These are phyloP conservation scores for Amoeboaphelidium protococcarum DNA, from an alignment of 371 early-diverging fungal genomes.

Conservation along the genomic window DNA sequence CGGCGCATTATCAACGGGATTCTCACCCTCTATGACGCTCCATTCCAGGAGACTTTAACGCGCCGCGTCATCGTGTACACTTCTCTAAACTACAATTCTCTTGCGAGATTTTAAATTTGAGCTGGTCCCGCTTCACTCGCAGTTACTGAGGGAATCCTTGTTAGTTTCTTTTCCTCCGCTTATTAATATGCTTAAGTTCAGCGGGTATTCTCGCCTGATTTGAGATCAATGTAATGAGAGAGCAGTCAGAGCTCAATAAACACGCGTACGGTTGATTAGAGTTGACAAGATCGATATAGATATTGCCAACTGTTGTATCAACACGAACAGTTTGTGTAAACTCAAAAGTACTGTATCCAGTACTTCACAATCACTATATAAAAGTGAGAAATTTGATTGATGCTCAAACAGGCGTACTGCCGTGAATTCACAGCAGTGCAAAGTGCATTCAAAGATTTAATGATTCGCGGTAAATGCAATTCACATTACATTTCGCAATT, in stretches of 20 bases:
- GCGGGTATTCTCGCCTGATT: conserved; percentile 27
- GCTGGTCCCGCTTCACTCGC: conserved; percentile 32
- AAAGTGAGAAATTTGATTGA: too few species aligned
- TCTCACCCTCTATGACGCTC: conserved; percentile 4
- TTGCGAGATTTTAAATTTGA: conserved; percentile 21
- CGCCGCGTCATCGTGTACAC: conserved; percentile 10
- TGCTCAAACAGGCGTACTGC: too few species aligned
- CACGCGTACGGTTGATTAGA: too few species aligned
- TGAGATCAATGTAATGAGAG: too few species aligned
- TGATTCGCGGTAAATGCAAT: conserved; percentile 23
- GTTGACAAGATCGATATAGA: too few species aligned
- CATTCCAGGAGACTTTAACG: conserved; percentile 22
- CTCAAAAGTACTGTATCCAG: too few species aligned
- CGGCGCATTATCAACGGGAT: conserved; percentile 5
- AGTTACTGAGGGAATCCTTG: conserved; percentile 31
- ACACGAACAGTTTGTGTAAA: too few species aligned
- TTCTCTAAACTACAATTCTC: conserved; percentile 18
- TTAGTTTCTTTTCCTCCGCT: conserved; percentile 43
- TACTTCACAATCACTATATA: too few species aligned
- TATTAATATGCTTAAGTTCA: conserved; percentile 43
- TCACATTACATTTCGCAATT: conserved; percentile 28
- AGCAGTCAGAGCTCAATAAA: too few species aligned
- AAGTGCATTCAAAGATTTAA: too few species aligned
- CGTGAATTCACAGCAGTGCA: too few species aligned
- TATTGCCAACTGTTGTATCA: too few species aligned